Conservation (phyloP, 345 rosid genomes). For the Pistacia vera region DNA sequence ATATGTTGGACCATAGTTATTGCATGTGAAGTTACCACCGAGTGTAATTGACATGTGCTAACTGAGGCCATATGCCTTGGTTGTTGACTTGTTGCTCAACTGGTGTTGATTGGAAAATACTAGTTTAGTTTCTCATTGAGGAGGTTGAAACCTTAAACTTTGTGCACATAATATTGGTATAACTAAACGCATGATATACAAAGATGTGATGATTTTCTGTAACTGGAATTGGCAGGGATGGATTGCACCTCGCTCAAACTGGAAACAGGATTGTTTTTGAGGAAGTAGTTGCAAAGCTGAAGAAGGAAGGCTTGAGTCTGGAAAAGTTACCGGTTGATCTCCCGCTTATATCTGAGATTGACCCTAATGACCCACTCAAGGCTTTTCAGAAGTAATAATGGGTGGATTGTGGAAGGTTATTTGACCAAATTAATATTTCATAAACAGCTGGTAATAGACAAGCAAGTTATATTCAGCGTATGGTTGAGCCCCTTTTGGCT, state of each 20-base stretch:
- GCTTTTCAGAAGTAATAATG: slow-evolving; percentile 38
- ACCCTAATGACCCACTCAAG: slow-evolving; percentile 61
- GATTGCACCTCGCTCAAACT: slow-evolving; percentile 59
- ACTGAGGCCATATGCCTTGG: no score
- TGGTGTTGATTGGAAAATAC: no score
- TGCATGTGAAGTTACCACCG: no score
- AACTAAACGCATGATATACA: not conserved
- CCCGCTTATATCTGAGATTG: slow-evolving; percentile 60
- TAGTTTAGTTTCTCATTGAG: not conserved
- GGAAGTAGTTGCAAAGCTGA: slow-evolving; percentile 64
- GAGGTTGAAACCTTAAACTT: not conserved
- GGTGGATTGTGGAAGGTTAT: not conserved
- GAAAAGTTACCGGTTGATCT: slow-evolving; percentile 61
- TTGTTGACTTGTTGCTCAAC: no score
- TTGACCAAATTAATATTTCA: not conserved
- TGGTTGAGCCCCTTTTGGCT: not conserved
- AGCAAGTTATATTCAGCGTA: not conserved
- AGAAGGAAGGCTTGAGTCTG: slow-evolving; percentile 49
- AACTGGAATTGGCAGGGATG: slow-evolving; percentile 56
- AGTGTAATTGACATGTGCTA: no score
- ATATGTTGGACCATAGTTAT: no score
- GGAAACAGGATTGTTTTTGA: slow-evolving; percentile 77
- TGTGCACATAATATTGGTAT: not conserved
- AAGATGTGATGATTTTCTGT: not conserved
- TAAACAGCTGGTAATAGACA: not conserved